Evolutionary conservation across 768 basidiomycete species (phyloP).

Genomic region (Suillus fuscotomentosus): DNA sequence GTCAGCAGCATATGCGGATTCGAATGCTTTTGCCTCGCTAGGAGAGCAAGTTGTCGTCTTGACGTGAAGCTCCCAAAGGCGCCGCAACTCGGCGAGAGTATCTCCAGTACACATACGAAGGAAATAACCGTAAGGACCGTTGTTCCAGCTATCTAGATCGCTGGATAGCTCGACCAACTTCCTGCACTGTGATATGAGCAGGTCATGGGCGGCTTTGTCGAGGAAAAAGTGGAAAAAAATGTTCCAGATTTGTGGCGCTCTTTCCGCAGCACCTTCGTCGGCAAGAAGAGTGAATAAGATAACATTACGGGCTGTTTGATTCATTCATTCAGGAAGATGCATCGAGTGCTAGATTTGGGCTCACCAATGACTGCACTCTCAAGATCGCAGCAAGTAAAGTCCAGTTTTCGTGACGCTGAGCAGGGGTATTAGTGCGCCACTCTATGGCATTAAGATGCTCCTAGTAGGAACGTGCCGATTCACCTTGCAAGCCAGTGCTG

Average conservation of each 20-base stretch:
- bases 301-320: conserved; percentile 26
- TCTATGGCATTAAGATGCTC: background rate
- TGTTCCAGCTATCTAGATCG: conserved; percentile 22
- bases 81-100: conserved; percentile 23
- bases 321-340: background rate
- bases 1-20: conserved; percentile 19
- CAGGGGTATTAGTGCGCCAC: background rate
- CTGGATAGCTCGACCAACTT: conserved; percentile 19
- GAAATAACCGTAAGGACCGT: conserved; percentile 26
- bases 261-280: conserved; percentile 18
- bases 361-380: conserved; percentile 29
- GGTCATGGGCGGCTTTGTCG: conserved; percentile 20
- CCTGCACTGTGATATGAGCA: conserved; percentile 28
- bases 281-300: conserved; percentile 27
- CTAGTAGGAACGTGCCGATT: background rate
- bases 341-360: background rate
- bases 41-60: conserved; percentile 13
- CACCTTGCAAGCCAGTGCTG: background rate
- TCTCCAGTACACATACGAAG: conserved; percentile 20
- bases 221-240: conserved; percentile 30
- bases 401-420: conserved; percentile 23
- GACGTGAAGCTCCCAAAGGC: conserved; percentile 20
- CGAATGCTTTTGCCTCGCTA: conserved; percentile 12
- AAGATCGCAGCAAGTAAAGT: conserved; percentile 30
- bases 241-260: conserved; percentile 25